Evolutionary conservation across 495 filamentous ascomycete genomes (phyloP).

Genomic region (Hypoxylon rickii): DNA sequence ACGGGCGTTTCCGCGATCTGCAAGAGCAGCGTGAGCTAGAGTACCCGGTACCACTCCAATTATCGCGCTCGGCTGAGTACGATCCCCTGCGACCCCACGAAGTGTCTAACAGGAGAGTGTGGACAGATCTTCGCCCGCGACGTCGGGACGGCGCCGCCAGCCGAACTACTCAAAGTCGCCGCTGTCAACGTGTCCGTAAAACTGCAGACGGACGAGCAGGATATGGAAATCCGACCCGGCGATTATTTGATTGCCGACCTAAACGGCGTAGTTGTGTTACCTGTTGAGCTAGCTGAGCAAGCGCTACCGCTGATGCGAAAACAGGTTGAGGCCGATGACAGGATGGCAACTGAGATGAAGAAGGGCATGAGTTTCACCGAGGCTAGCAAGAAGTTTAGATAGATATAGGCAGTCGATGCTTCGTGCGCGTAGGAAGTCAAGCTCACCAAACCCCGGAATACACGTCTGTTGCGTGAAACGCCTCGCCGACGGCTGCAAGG

Average conservation of each 20-base stretch:
- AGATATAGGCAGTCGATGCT: neutral
- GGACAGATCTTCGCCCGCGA: slow-evolving; percentile 56
- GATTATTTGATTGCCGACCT: slow-evolving; percentile 63
- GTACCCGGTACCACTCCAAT: slow-evolving; percentile 44
- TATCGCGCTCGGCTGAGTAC: neutral
- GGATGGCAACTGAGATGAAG: slow-evolving; percentile 55
- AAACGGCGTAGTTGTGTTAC: slow-evolving; percentile 59
- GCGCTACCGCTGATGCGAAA: slow-evolving; percentile 53
- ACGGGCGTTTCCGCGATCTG: slow-evolving; percentile 62
- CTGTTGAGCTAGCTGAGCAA: slow-evolving; percentile 50
- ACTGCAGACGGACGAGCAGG: slow-evolving; percentile 47
- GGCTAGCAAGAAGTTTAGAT: slow-evolving; percentile 53
- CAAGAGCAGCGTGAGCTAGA: slow-evolving; percentile 60
- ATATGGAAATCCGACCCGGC: slow-evolving; percentile 56
- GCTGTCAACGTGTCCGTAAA: slow-evolving; percentile 49
- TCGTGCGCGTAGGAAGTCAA: too few species aligned
- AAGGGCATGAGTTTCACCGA: slow-evolving; percentile 57
- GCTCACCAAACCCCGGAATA: too few species aligned
- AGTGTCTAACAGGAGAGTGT: slow-evolving; percentile 6
- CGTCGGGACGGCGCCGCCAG: slow-evolving; percentile 56
- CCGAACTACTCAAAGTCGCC: slow-evolving; percentile 49
- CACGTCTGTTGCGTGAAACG: too few species aligned
- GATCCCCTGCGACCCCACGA: neutral
- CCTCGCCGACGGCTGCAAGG: too few species aligned
- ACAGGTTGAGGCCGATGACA: slow-evolving; percentile 59